Evolutionary conservation across 2,329 filamentous ascomycete genomes (phyloP).

Genomic region (Talaromyces funiculosus): DNA sequence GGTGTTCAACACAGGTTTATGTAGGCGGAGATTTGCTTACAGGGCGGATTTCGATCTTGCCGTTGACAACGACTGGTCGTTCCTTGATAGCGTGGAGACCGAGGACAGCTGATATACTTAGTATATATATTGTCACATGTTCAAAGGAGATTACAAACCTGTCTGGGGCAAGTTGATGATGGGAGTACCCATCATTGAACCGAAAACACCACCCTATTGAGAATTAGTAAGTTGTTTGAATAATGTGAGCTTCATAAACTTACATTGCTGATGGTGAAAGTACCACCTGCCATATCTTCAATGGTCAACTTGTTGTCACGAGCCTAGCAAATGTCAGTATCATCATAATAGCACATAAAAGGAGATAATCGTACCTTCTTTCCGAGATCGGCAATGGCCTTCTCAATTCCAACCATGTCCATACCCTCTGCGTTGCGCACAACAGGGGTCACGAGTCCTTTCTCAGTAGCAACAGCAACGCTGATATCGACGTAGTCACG

Average conservation of each 20-base stretch:
- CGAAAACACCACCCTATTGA: conserved; percentile 77
- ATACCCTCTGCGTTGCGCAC: conserved; percentile 87
- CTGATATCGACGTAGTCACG: conserved; percentile 97
- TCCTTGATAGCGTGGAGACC: conserved; percentile 97
- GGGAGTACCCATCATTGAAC: conserved; percentile 92
- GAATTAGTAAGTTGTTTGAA: conserved; percentile 16
- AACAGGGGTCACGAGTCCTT: conserved; percentile 93
- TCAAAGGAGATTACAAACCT: conserved; percentile 34
- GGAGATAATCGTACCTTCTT: conserved; percentile 65
- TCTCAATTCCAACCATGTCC: conserved; percentile 85
- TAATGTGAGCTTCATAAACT: conserved; percentile 16
- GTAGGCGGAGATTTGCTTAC: conserved; percentile 33
- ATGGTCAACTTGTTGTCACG: conserved; percentile 95
- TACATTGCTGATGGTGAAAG: conserved; percentile 93
- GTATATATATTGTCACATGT: conserved; percentile 6
- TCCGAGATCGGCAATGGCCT: conserved; percentile 84
- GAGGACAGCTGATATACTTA: conserved; percentile 57
- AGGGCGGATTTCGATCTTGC: conserved; percentile 88
- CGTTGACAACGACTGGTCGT: conserved; percentile 79
- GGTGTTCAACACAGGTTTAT: not conserved
- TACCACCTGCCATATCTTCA: conserved; percentile 97
- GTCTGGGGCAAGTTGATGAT: conserved; percentile 98
- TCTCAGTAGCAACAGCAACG: conserved; percentile 94
- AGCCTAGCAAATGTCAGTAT: conserved; percentile 51
- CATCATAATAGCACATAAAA: not conserved